Conservation (phyloP, 345 rosid species). For the Cardiospermum halicacabum region DNA sequence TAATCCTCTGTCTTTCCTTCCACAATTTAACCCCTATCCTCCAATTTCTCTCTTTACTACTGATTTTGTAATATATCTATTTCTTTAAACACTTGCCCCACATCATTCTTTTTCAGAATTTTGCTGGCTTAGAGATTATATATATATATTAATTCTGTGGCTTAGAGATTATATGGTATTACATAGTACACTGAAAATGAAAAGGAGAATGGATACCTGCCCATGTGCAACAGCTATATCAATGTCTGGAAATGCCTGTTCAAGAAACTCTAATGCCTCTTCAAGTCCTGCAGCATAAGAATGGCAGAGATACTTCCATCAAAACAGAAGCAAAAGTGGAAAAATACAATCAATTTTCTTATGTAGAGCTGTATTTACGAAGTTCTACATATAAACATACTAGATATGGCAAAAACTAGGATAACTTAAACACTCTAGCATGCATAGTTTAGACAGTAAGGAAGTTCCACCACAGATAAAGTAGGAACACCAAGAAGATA, state of each 20-base stretch:
- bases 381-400: background rate
- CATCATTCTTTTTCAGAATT: too few relatives aligned
- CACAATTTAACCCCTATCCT: too few relatives aligned
- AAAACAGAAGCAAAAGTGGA: background rate
- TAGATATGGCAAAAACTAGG: background rate
- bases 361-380: background rate
- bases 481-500: background rate
- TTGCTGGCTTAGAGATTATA: background rate
- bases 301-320: slow-evolving; percentile 4
- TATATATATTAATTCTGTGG: too few relatives aligned
- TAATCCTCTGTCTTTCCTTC: too few relatives aligned
- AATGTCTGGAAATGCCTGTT: slow-evolving; percentile 61
- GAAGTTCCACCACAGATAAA: background rate
- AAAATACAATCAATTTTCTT: background rate
- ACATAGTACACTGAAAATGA: slow-evolving; percentile 1
- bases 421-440: background rate
- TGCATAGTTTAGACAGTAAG: background rate
- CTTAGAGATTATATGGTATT: too few relatives aligned
- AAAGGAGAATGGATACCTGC: slow-evolving; percentile 45
- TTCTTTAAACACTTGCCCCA: too few relatives aligned
- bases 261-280: slow-evolving; percentile 75
- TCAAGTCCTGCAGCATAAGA: slow-evolving; percentile 67
- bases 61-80: too few relatives aligned
- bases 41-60: too few relatives aligned
- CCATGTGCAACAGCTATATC: slow-evolving; percentile 93